These are phyloP conservation scores for Rhodomyrtus psidioides DNA, from an alignment of 441 rosid species.

Conservation along the genomic window DNA sequence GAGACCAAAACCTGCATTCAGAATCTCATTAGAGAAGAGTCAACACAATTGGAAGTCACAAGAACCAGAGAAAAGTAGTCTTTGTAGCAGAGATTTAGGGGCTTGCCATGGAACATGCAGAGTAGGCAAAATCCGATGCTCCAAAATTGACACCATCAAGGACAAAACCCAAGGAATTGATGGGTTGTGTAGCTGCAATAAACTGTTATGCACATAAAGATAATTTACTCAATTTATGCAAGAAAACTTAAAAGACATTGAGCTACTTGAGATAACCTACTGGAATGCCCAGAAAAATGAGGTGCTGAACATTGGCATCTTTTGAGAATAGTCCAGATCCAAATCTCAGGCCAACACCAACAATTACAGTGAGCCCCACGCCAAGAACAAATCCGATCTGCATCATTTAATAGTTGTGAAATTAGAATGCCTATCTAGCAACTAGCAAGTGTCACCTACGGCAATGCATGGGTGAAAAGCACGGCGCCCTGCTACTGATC, in stretches of 20 bases:
- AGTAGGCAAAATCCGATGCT: constrained; percentile 81
- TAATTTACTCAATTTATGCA: neutral
- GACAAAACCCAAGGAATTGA: constrained; percentile 77
- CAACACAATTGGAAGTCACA: neutral
- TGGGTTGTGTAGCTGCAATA: constrained; percentile 80
- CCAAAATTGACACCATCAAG: constrained; percentile 88
- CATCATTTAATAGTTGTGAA: neutral
- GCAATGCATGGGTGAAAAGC: neutral
- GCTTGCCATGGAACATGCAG: constrained; percentile 80
- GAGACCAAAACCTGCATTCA: constrained; percentile 52
- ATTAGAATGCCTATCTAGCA: neutral
- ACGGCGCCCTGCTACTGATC: neutral
- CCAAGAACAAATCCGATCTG: constrained; percentile 80
- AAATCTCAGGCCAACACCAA: constrained; percentile 51
- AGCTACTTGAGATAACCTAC: constrained; percentile 17
- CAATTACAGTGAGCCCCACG: constrained; percentile 36
- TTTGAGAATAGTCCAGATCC: constrained; percentile 63
- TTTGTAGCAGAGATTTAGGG: neutral
- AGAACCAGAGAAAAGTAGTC: neutral
- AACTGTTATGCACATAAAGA: constrained; percentile 37
- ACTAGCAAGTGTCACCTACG: neutral
- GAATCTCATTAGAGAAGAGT: neutral
- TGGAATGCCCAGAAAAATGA: constrained; percentile 64
- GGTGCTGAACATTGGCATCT: constrained; percentile 52
- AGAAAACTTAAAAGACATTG: neutral